Conservation (phyloP, 352 stramenopile species). For the Pythium vanterpoolii region DNA sequence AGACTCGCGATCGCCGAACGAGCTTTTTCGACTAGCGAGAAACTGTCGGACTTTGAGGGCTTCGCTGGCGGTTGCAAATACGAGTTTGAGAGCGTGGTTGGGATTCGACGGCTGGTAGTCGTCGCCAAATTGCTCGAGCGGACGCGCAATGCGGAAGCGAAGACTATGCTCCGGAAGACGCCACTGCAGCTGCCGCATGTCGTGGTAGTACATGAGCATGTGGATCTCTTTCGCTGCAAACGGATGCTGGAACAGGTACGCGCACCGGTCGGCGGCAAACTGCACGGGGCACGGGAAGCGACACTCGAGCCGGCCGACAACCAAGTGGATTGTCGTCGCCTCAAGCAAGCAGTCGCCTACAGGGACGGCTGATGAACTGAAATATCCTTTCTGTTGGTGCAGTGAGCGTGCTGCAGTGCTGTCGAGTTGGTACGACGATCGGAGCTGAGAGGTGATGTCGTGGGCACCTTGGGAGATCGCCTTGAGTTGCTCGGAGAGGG, state of each 20-base stretch:
- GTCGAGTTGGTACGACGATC: conserved; percentile 41
- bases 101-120: conserved; percentile 59
- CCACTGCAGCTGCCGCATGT: conserved; percentile 54
- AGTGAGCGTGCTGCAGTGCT: not conserved
- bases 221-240: conserved; percentile 60
- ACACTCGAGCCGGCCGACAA: conserved; percentile 54
- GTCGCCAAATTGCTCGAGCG: conserved; percentile 55
- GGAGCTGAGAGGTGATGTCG: conserved; percentile 47
- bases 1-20: conserved; percentile 3
- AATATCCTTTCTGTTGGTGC: conserved; percentile 9
- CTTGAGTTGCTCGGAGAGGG: conserved; percentile 61
- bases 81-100: conserved; percentile 54
- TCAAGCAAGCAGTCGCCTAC: conserved; percentile 24
- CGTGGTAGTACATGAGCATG: conserved; percentile 77
- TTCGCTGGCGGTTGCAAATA: conserved; percentile 49
- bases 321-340: conserved; percentile 46
- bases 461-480: conserved; percentile 48
- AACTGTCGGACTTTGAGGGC: conserved; percentile 40
- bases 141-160: conserved; percentile 39
- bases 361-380: not conserved
- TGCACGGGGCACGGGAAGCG: conserved; percentile 56
- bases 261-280: conserved; percentile 49
- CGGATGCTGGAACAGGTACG: conserved; percentile 73
- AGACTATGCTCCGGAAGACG: conserved; percentile 38
- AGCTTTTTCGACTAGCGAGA: conserved; percentile 15